phyloP scores from a whole-genome alignment of 2,329 filamentous ascomycete genomes.

The Botrytis fabae region DNA sequence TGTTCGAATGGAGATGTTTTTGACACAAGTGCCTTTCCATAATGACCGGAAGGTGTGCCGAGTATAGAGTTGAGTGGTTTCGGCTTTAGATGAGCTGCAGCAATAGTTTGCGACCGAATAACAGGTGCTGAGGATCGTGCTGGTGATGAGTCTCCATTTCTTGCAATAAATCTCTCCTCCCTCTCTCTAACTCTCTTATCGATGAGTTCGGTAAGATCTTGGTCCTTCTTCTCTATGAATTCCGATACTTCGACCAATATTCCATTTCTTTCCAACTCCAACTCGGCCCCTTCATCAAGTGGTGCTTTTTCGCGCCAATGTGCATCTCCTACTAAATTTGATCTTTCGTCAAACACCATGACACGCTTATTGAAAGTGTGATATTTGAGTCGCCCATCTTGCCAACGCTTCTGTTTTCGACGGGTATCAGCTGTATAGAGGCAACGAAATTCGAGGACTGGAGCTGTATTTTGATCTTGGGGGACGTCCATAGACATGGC shows the following conservation, averaged over 20 bases:
- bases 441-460: constrained; percentile 81
- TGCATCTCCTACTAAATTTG: constrained; percentile 80
- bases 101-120: constrained; percentile 32
- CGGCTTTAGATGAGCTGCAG: constrained; percentile 51
- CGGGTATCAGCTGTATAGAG: constrained; percentile 84
- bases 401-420: constrained; percentile 89
- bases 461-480: constrained; percentile 55
- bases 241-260: constrained; percentile 81
- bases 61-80: constrained; percentile 64
- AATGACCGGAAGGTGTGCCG: constrained; percentile 58
- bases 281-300: constrained; percentile 79
- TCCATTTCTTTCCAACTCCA: constrained; percentile 73
- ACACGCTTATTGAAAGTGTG: constrained; percentile 89
- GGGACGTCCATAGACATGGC: constrained; percentile 32
- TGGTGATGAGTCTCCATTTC: constrained; percentile 38
- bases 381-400: constrained; percentile 84
- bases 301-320: constrained; percentile 72
- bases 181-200: constrained; percentile 66
- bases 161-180: constrained; percentile 47
- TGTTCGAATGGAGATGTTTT: constrained; percentile 66
- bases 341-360: constrained; percentile 83
- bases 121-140: constrained; percentile 32
- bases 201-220: constrained; percentile 74
- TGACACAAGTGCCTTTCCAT: constrained; percentile 60
- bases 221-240: constrained; percentile 67